These are phyloP conservation scores for Beauveria rudraprayagi DNA, from an alignment of 2,329 filamentous ascomycete genomes.

Conservation along the genomic window DNA sequence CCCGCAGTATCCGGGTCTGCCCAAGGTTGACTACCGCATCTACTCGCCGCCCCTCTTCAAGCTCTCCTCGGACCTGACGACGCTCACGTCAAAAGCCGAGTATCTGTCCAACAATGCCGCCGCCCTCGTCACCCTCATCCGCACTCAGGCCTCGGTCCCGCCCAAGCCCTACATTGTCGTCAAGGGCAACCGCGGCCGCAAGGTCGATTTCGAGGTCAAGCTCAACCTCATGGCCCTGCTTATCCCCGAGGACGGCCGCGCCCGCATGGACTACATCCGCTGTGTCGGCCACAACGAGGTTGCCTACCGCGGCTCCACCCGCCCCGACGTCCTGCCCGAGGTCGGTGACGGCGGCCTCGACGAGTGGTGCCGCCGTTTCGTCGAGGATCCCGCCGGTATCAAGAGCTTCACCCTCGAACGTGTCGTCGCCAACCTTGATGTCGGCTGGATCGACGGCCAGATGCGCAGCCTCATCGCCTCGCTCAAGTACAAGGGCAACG, in stretches of 20 bases:
- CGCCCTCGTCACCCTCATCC: constrained; percentile 39
- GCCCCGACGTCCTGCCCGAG: constrained; percentile 35
- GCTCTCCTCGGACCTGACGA: constrained; percentile 39
- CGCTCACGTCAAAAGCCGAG: constrained; percentile 38
- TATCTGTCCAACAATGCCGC: constrained; percentile 38
- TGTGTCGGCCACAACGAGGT: constrained; percentile 41
- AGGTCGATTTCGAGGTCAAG: constrained; percentile 44
- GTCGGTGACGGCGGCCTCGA: constrained; percentile 36
- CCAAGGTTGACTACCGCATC: constrained; percentile 41
- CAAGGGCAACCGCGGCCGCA: constrained; percentile 34
- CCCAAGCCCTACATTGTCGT: constrained; percentile 48
- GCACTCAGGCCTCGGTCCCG: constrained; percentile 41
- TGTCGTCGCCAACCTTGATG: constrained; percentile 46
- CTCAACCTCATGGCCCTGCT: constrained; percentile 48
- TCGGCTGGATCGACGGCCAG: constrained; percentile 46
- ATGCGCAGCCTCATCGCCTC: constrained; percentile 42
- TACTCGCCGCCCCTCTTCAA: constrained; percentile 46
- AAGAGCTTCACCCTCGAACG: constrained; percentile 45
- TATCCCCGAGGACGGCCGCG: constrained; percentile 35
- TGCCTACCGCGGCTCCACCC: constrained; percentile 39
- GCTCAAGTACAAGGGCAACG: constrained; percentile 41
- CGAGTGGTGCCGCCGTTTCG: constrained; percentile 40
- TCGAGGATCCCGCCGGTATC: constrained; percentile 35
- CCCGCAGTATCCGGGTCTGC: constrained; percentile 38
- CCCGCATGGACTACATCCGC: constrained; percentile 46